Conservation (phyloP, 768 basidiomycete genomes). For the Podaxis pistillaris region DNA sequence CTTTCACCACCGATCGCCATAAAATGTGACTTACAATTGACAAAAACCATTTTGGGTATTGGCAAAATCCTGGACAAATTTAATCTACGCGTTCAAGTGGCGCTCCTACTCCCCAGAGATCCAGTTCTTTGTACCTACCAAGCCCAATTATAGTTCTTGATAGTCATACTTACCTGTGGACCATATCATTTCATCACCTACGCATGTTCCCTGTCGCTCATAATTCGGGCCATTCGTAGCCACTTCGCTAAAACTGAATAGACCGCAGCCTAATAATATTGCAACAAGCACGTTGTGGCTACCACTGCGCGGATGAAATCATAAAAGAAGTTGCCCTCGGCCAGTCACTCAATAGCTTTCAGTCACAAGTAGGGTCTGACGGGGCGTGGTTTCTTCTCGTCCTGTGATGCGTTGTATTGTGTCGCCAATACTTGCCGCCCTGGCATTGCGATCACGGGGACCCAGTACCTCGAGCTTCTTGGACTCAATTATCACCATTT, state of each 20-base stretch:
- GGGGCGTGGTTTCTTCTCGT: background rate
- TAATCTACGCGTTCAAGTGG: background rate
- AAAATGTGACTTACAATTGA: constrained; percentile 26
- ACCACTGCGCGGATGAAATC: background rate
- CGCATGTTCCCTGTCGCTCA: background rate
- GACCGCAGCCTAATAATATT: background rate
- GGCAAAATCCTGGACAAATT: background rate
- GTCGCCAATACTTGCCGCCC: background rate
- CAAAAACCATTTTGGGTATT: background rate
- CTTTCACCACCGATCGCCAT: constrained; percentile 60
- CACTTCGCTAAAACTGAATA: background rate
- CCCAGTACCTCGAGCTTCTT: background rate
- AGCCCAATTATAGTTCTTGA: background rate
- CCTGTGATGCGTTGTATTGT: too few species aligned
- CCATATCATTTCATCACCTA: background rate
- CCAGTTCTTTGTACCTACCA: background rate
- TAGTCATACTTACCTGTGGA: background rate
- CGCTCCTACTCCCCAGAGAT: background rate
- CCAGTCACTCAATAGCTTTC: background rate
- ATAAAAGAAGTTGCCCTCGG: too few species aligned
- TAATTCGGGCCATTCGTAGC: background rate
- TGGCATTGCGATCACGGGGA: background rate
- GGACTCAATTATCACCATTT: background rate
- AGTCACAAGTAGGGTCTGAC: background rate
- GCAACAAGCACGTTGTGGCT: background rate